Percentiles rank a stretch among this genome's conserved stretches.
Conservation (phyloP, 495 filamentous ascomycete species). For the Penicillium alfredii region DNA sequence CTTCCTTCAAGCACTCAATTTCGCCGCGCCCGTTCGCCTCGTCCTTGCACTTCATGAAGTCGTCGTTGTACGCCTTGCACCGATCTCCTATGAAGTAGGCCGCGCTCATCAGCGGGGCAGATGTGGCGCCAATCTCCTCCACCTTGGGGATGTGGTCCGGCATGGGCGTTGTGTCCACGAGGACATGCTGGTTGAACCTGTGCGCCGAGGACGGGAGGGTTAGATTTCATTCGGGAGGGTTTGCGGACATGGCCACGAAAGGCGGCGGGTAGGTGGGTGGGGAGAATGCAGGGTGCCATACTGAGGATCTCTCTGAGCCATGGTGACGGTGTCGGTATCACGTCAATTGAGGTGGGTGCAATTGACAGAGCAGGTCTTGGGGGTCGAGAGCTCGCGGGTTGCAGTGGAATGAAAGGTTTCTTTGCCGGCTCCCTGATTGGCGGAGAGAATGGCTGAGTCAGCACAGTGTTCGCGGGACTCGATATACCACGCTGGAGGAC, state of each 20-base stretch:
- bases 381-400: conserved; percentile 23
- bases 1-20: conserved; percentile 91
- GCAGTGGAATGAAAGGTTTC: conserved; percentile 28
- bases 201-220: conserved; percentile 17
- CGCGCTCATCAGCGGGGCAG: conserved; percentile 83
- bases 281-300: conserved; percentile 23
- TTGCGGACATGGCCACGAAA: too few relatives aligned
- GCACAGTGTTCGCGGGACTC: background rate
- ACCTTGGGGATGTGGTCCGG: conserved; percentile 86
- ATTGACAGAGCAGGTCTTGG: conserved; percentile 21
- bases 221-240: conserved; percentile 12
- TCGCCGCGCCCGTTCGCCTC: conserved; percentile 84
- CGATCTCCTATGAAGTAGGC: conserved; percentile 97
- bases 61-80: conserved; percentile 93
- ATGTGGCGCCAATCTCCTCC: conserved; percentile 82
- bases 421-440: conserved; percentile 31
- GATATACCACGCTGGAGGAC: too few relatives aligned
- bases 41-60: conserved; percentile 98
- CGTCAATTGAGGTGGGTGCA: conserved; percentile 11
- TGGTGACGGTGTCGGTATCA: conserved; percentile 29
- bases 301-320: conserved; percentile 47
- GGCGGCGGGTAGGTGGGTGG: background rate
- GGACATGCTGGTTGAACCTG: conserved; percentile 89
- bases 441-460: conserved; percentile 14
- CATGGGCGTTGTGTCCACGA: conserved; percentile 94